Base-by-base conservation (phyloP, 305 asterid species). In the Fraxinus dipetala region DNA sequence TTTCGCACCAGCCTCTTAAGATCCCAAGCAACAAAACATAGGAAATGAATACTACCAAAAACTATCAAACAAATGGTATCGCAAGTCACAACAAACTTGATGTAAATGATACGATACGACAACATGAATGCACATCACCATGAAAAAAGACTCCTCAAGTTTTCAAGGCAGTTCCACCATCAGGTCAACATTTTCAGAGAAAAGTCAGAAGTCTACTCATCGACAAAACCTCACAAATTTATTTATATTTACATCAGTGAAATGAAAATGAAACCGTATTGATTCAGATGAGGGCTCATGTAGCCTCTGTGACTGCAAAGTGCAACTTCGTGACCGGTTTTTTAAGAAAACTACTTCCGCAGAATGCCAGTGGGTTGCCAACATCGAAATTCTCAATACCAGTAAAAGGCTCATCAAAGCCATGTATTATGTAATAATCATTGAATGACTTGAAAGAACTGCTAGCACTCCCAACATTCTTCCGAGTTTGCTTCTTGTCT, bases 311-410 rank as follows among this genome's bases (percentile, higher is more conserved):
- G 36, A 89, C 90, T 1, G 96, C 81, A 83, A 89, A 91, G 86
- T 90, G 94, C 84, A 90, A 32, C 81, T 87, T 83, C 1, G 86
- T 34, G 24, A 86, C 90, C 6, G 93, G 90, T 77, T 86, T 84
- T 87, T 85, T 88, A 83, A 93, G 87, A 84, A 91, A 92, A 83
- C 97, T 90, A 80, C 91, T 89, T 75, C 97, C 96, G 82, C 97
- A 92, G 65, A 87, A 89, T 0, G 89, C 87, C 61, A 86, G 88
- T 2, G 91, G 83, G 79, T 78, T 84, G 82, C 86, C 89, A 83
- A 86, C 89, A 78, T 83, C 70, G 43, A 78, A 84, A 32, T 78
- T 86, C 43, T 72, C 81, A 16, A 45, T 31, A 30, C 72, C 78
- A 78, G 74, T 30, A 74, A 43, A 84, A 3, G 81, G 51, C 77